These are phyloP conservation scores for Trypanosoma congolense DNA, from an alignment of 208 protist species.

Conservation along the genomic window DNA sequence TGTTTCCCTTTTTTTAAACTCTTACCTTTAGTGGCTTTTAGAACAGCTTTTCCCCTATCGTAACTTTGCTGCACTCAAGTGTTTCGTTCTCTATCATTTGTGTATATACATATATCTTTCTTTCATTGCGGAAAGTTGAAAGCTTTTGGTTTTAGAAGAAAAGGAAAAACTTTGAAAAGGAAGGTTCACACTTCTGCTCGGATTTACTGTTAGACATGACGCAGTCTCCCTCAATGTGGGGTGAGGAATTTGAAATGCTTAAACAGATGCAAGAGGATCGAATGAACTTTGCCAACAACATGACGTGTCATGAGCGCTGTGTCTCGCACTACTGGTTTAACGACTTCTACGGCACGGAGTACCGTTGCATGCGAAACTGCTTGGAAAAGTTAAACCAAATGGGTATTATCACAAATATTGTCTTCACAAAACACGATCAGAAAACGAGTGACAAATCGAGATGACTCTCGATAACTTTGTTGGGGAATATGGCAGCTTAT, in stretches of 20 bases:
- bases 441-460: slow-evolving; percentile 8
- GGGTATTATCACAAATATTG: slow-evolving; percentile 82
- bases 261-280: slow-evolving; percentile 85
- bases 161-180: too few relatives aligned
- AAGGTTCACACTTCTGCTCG: too few relatives aligned
- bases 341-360: slow-evolving; percentile 68
- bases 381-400: slow-evolving; percentile 83
- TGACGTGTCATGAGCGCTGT: slow-evolving; percentile 79
- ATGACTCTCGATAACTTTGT: too few relatives aligned
- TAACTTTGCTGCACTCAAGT: too few relatives aligned
- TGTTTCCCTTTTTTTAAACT: too few relatives aligned
- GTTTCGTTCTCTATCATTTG: too few relatives aligned
- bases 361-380: slow-evolving; percentile 85
- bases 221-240: slow-evolving; percentile 42
- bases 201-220: slow-evolving; percentile 11
- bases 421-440: slow-evolving; percentile 79
- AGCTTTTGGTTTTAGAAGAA: too few relatives aligned
- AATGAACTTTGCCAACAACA: slow-evolving; percentile 67
- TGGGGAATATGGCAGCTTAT: too few relatives aligned
- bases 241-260: slow-evolving; percentile 79
- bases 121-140: too few relatives aligned
- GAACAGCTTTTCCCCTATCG: too few relatives aligned
- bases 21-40: too few relatives aligned
- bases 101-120: too few relatives aligned
- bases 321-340: slow-evolving; percentile 76